phyloP scores from a whole-genome alignment of 495 filamentous ascomycete genomes.

The Neurospora sp. region DNA sequence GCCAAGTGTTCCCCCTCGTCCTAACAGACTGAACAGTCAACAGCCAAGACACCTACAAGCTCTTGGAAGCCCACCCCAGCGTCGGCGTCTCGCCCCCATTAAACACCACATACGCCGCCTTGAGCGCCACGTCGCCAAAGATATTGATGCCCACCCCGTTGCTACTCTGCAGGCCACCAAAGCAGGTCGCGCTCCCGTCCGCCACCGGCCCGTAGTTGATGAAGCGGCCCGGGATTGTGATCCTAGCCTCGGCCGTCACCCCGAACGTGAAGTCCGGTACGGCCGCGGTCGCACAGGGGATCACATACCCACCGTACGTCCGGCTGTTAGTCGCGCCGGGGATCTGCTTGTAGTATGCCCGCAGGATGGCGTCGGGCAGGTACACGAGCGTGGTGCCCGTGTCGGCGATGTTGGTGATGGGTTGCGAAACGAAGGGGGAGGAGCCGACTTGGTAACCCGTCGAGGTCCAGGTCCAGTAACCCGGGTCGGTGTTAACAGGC shows the following conservation, averaged over 20 bases:
- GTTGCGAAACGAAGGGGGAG: constrained; percentile 18
- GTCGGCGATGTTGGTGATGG: constrained; percentile 49
- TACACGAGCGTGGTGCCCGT: constrained; percentile 71
- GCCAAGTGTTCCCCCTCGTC: not conserved
- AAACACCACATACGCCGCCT: constrained; percentile 71
- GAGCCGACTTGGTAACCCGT: constrained; percentile 52
- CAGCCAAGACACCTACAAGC: not conserved
- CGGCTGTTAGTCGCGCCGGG: constrained; percentile 37
- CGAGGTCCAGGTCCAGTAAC: constrained; percentile 65
- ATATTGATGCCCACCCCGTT: constrained; percentile 56
- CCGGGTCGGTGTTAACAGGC: constrained; percentile 46
- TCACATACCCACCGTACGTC: constrained; percentile 54
- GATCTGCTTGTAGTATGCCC: constrained; percentile 57
- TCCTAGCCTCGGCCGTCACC: constrained; percentile 36
- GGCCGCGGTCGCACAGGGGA: constrained; percentile 51
- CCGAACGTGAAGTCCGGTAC: constrained; percentile 56
- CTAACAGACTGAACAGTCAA: not conserved
- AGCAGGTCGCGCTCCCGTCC: constrained; percentile 34
- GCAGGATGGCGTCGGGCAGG: constrained; percentile 46
- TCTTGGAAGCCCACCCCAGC: constrained; percentile 51
- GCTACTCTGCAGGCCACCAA: constrained; percentile 57
- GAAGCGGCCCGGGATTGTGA: constrained; percentile 44
- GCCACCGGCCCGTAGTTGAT: constrained; percentile 46
- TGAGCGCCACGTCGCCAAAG: constrained; percentile 72
- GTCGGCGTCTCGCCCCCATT: constrained; percentile 31